A percentile compares a stretch with the other conserved stretches of the same genome.
phyloP scores from a whole-genome alignment of 805 yeast species.

The Wickerhamiella sorbophila region DNA sequence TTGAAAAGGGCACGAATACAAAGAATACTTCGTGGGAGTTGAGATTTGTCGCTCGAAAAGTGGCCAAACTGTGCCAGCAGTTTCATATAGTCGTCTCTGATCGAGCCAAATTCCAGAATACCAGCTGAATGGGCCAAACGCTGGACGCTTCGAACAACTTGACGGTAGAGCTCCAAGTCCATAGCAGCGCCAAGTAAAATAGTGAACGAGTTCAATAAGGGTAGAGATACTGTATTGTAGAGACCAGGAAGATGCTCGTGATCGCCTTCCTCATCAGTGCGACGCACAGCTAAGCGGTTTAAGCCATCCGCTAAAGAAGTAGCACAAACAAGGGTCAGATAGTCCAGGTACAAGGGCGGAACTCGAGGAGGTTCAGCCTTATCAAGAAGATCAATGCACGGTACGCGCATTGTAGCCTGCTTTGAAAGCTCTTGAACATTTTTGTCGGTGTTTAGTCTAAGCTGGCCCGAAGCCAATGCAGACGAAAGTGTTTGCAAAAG shows the following conservation, averaged over 20 bases:
- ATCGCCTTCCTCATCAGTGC: conserved; percentile 17
- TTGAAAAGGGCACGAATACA: conserved; percentile 69
- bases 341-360: conserved; percentile 48
- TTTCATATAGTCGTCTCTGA: conserved; percentile 42
- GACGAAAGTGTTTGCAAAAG: conserved; percentile 7
- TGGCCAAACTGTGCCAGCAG: conserved; percentile 18
- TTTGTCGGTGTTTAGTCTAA: neutral
- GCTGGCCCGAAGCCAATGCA: neutral
- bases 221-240: conserved; percentile 7
- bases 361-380: conserved; percentile 60
- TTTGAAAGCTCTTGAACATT: conserved; percentile 4
- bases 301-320: conserved; percentile 54
- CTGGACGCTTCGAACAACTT: conserved; percentile 58
- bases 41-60: conserved; percentile 9
- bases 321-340: conserved; percentile 40
- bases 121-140: conserved; percentile 75
- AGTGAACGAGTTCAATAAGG: conserved; percentile 32
- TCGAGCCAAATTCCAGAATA: conserved; percentile 38
- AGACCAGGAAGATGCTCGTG: conserved; percentile 3
- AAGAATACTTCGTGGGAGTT: conserved; percentile 45
- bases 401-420: conserved; percentile 21
- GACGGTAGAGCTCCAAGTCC: conserved; percentile 57
- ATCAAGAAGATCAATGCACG: conserved; percentile 64
- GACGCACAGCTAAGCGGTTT: conserved; percentile 28
- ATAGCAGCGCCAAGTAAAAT: conserved; percentile 48